A percentile compares a stretch with the other conserved stretches of the same genome.
Conservation (phyloP, 2,329 filamentous ascomycete species). For the Claviceps lovelessii region DNA sequence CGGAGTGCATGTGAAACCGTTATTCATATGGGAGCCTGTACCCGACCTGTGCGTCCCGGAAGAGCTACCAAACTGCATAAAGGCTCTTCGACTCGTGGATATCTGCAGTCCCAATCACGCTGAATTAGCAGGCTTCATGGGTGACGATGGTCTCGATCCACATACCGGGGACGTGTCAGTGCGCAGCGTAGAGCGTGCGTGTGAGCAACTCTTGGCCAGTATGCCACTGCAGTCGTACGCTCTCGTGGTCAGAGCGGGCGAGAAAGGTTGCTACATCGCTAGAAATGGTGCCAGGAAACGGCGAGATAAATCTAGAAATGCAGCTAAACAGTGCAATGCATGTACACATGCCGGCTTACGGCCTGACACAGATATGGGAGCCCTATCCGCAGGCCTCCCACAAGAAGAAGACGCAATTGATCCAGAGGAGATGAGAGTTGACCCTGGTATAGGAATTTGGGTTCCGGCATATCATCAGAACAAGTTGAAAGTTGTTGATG, state of each 20-base stretch:
- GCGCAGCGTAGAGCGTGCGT: slow-evolving; percentile 39
- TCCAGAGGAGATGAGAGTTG: slow-evolving; percentile 44
- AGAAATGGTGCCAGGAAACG: slow-evolving; percentile 38
- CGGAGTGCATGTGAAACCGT: slow-evolving; percentile 37
- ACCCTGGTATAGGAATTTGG: slow-evolving; percentile 56
- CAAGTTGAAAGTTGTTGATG: slow-evolving; percentile 56
- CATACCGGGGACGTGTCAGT: slow-evolving; percentile 39
- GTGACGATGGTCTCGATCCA: slow-evolving; percentile 39
- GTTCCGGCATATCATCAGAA: slow-evolving; percentile 59
- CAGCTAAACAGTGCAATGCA: slow-evolving; percentile 22
- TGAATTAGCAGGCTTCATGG: slow-evolving; percentile 80
- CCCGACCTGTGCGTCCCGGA: slow-evolving; percentile 72
- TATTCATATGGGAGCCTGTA: slow-evolving; percentile 91
- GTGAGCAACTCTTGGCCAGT: slow-evolving; percentile 46
- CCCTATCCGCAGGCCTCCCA: slow-evolving; percentile 44
- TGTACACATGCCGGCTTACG: slow-evolving; percentile 37
- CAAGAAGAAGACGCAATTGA: slow-evolving; percentile 37
- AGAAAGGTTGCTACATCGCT: slow-evolving; percentile 55
- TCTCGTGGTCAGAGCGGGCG: slow-evolving; percentile 56
- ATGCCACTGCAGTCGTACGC: slow-evolving; percentile 52
- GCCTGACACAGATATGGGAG: slow-evolving; percentile 48
- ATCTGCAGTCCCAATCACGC: slow-evolving; percentile 68
- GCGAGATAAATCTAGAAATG: not conserved
- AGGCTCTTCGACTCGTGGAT: slow-evolving; percentile 46
- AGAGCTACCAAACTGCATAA: slow-evolving; percentile 49